Evolutionary conservation across 2,329 filamentous ascomycete genomes (phyloP).

Genomic region (Elsinoe perseae): DNA sequence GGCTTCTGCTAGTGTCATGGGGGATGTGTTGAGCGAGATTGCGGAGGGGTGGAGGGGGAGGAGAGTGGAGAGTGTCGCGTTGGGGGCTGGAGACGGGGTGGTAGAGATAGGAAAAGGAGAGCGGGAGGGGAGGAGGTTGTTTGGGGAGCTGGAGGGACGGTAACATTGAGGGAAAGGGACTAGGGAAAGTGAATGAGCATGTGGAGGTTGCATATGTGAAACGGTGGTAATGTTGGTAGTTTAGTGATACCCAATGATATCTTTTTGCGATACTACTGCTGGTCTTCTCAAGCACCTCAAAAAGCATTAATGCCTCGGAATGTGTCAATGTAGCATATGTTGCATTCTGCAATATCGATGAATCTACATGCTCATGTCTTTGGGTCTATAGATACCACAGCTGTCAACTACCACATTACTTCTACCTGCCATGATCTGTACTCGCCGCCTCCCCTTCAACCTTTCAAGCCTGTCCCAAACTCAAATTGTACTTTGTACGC

Average conservation of each 20-base stretch:
- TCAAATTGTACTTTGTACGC: background rate
- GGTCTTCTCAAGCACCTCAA: no score
- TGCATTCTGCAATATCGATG: background rate
- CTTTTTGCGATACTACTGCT: background rate
- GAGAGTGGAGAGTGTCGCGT: background rate
- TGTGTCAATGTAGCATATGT: background rate
- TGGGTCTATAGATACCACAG: background rate
- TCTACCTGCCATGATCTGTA: background rate
- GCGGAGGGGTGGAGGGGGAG: slow-evolving; percentile 65
- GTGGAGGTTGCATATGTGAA: no score
- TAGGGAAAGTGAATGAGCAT: no score
- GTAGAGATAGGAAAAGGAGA: background rate
- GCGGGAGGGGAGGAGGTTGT: background rate
- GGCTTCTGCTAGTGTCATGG: slow-evolving; percentile 91
- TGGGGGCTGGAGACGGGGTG: slow-evolving; percentile 3
- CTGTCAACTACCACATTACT: background rate
- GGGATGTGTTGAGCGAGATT: slow-evolving; percentile 87
- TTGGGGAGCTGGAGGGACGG: background rate
- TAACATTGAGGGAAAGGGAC: no score
- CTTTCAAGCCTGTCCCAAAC: background rate
- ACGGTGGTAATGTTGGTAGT: background rate
- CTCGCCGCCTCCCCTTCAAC: background rate
- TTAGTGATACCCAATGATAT: background rate
- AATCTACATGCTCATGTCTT: background rate
- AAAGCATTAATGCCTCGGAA: background rate